These are phyloP conservation scores for Plasmopara halstedii DNA, from an alignment of 352 stramenopile genomes.

Conservation along the genomic window DNA sequence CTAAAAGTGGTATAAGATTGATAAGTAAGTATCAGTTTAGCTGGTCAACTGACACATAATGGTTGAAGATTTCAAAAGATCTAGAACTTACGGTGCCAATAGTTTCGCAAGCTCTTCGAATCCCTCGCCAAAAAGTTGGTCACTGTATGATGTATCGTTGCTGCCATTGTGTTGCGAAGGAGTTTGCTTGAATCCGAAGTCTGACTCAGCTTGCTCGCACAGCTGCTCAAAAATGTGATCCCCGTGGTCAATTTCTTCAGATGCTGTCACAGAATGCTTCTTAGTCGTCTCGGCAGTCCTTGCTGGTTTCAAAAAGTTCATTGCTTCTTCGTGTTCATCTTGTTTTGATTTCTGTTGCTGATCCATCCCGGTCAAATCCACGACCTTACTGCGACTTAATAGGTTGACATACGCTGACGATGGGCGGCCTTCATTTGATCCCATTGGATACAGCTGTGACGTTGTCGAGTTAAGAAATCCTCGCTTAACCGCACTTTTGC, in stretches of 20 bases:
- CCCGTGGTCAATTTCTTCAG: constrained; percentile 38
- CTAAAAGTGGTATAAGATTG: constrained; percentile 1
- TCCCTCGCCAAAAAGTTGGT: constrained; percentile 40
- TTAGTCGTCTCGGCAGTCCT: constrained; percentile 2
- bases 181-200: constrained; percentile 47
- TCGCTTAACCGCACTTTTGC: constrained; percentile 42
- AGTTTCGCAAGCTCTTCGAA: constrained; percentile 50
- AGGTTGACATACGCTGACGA: constrained; percentile 75
- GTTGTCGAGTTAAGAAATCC: constrained; percentile 68
- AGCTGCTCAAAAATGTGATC: constrained; percentile 78
- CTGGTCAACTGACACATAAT: background rate
- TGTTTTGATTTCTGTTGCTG: constrained; percentile 28
- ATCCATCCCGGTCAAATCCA: constrained; percentile 55
- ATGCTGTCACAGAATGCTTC: constrained; percentile 1
- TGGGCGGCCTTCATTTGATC: constrained; percentile 56
- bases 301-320: constrained; percentile 20
- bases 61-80: background rate
- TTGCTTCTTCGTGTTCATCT: constrained; percentile 16
- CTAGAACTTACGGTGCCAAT: constrained; percentile 19
- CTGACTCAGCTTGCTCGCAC: constrained; percentile 66
- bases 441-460: constrained; percentile 54
- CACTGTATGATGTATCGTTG: constrained; percentile 7
- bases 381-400: constrained; percentile 69
- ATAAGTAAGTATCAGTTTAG: background rate
- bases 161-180: background rate